Conservation (phyloP, 2,329 filamentous ascomycete species). For the Trichoderma atrobrunneum region DNA sequence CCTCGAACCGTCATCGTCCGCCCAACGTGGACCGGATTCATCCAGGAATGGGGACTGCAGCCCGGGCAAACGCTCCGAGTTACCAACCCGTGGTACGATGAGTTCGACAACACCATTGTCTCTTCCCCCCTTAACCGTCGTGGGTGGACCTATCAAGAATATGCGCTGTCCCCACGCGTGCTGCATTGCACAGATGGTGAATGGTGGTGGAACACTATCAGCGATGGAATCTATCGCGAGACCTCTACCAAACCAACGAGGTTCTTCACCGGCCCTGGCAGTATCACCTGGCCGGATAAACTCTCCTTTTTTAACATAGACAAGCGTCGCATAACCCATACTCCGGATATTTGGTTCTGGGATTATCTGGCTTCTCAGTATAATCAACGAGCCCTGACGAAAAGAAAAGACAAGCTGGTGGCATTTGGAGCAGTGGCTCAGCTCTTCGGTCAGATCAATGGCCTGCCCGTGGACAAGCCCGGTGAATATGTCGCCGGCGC, state of each 20-base stretch:
- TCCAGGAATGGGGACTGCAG: neutral
- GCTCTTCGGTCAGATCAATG: neutral
- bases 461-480: neutral
- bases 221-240: neutral
- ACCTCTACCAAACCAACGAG: neutral
- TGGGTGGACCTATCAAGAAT: slow-evolving; percentile 8
- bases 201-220: slow-evolving; percentile 8
- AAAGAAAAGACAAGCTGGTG: slow-evolving; percentile 5
- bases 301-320: neutral
- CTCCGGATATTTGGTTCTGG: neutral
- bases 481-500: neutral
- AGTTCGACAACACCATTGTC: slow-evolving; percentile 1
- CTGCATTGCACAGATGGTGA: slow-evolving; percentile 11
- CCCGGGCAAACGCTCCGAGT: neutral
- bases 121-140: neutral
- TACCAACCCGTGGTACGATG: slow-evolving; percentile 2
- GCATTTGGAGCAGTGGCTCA: slow-evolving; percentile 7
- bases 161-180: slow-evolving; percentile 1
- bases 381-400: slow-evolving; percentile 7
- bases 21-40: neutral
- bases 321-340: neutral
- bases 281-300: slow-evolving; percentile 1
- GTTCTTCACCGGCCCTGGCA: neutral
- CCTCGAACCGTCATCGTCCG: slow-evolving; percentile 4
- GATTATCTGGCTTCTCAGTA: neutral